Evolutionary conservation across 805 yeast genomes (phyloP), one percentile per base, ranked within the genome.

Genomic region (Saccharomyces paradoxus): DNA sequence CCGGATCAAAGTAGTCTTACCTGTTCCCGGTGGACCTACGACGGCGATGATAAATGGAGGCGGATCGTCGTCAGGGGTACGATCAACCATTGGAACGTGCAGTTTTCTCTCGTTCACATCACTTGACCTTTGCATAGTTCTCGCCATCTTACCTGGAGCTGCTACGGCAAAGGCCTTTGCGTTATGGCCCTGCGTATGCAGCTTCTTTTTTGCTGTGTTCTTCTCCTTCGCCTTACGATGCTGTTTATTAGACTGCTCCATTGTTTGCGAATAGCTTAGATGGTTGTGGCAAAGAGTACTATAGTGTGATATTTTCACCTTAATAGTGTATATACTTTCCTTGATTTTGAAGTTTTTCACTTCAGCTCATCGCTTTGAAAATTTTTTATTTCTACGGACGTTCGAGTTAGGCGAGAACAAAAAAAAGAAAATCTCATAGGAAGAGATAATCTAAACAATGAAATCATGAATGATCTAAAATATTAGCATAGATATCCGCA

Each of bases 1-100:
- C 68, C 89, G 86, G 64, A 94, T 89, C 64, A 94, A 76, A 0
- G 98, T 92, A 14, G 97, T 83, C 68, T 94, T 94, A 60, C 99
- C 99, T 0, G 98, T 94, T 14, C 99, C 99, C 9, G 96, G 96
- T 12, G 99, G 99, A 0, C 99, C 99, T 12, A 94, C 97, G 7
- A 94, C 96, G 0, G 97, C 97, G 26, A 94, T 89, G 54, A 94
- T 84, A 24, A 94, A 86, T 46, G 99, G 99, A 22, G 97, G 97
- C 3, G 98, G 97, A 62, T 89, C 95, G 65, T 92, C 97, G 55
- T 92, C 98, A 0, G 98, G 97, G 0, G 97, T 90, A 62, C 98
- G 78, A 69, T 94, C 96, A 51, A 94, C 86, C 97, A 94, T 91
- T 14, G 99, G 98, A 22, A 91, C 97, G 76, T 94, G 98, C 66